Percentiles rank a stretch among this genome's conserved stretches.
Evolutionary conservation across 768 basidiomycete species (phyloP).

Genomic region (Rhodosporidiobolus sp.): DNA sequence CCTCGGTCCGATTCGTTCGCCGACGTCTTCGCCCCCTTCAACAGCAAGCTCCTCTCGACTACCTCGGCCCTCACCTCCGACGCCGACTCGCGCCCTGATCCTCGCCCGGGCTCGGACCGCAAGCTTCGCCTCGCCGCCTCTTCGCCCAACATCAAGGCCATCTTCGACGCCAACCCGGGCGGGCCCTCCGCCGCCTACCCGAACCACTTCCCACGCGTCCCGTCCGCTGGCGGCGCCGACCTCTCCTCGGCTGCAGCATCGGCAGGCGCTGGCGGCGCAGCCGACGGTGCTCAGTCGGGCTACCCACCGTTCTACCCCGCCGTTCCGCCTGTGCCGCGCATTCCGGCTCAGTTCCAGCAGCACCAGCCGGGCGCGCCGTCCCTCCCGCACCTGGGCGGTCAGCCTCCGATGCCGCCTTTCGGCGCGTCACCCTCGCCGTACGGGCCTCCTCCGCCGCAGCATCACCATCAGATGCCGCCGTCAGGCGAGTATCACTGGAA

Average conservation of each 20-base stretch:
- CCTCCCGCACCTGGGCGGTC: background rate
- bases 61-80: conserved; percentile 17
- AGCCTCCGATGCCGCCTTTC: background rate
- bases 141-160: conserved; percentile 88
- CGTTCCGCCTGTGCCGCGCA: conserved; percentile 15
- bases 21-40: conserved; percentile 93
- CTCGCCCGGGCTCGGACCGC: conserved; percentile 64
- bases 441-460: background rate
- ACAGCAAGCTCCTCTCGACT: conserved; percentile 85
- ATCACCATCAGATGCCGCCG: conserved; percentile 1
- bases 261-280: background rate
- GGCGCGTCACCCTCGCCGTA: conserved; percentile 1
- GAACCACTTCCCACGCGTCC: background rate
- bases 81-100: conserved; percentile 39
- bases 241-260: background rate
- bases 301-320: conserved; percentile 23
- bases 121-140: conserved; percentile 74
- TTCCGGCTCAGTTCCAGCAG: conserved; percentile 18
- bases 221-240: background rate
- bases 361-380: conserved; percentile 3
- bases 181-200: conserved; percentile 12
- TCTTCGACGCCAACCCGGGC: conserved; percentile 60
- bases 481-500: conserved; percentile 34
- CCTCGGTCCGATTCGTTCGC: conserved; percentile 83
- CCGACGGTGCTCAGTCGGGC: background rate